Conservation (phyloP, 2,329 filamentous ascomycete genomes). For the Laburnicola sp. region DNA sequence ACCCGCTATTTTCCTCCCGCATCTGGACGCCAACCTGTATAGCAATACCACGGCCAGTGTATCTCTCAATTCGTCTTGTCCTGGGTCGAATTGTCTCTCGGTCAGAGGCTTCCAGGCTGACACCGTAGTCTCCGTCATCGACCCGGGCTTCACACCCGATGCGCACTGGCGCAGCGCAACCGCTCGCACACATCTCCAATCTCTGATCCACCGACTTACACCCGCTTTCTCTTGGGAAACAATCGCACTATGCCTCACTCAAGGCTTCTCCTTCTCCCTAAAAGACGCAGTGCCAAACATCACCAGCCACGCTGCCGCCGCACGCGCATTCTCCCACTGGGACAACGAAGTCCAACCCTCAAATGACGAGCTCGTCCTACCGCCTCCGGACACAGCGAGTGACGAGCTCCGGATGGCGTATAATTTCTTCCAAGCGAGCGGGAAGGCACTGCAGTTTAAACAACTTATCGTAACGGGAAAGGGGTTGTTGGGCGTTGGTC, state of each 20-base stretch:
- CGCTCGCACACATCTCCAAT: neutral
- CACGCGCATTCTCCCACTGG: neutral
- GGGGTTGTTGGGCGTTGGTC: neutral
- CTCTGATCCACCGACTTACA: neutral
- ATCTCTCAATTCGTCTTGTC: neutral
- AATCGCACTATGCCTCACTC: constrained; percentile 1
- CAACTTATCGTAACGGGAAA: neutral
- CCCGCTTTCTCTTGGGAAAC: neutral
- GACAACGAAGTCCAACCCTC: neutral
- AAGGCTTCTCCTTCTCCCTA: neutral
- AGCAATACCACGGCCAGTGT: neutral
- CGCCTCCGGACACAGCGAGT: neutral
- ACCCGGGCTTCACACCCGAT: neutral
- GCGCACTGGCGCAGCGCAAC: neutral
- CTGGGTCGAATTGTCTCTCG: neutral
- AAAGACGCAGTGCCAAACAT: neutral
- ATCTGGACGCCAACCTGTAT: neutral
- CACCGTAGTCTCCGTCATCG: neutral
- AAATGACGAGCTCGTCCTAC: neutral
- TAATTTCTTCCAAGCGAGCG: neutral
- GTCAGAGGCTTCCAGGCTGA: neutral
- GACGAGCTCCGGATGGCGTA: neutral
- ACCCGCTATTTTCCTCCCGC: constrained; percentile 3
- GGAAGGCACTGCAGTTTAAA: neutral
- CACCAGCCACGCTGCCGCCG: neutral